Conservation (phyloP, 2,329 filamentous ascomycete genomes). For the Fusarium redolens region DNA sequence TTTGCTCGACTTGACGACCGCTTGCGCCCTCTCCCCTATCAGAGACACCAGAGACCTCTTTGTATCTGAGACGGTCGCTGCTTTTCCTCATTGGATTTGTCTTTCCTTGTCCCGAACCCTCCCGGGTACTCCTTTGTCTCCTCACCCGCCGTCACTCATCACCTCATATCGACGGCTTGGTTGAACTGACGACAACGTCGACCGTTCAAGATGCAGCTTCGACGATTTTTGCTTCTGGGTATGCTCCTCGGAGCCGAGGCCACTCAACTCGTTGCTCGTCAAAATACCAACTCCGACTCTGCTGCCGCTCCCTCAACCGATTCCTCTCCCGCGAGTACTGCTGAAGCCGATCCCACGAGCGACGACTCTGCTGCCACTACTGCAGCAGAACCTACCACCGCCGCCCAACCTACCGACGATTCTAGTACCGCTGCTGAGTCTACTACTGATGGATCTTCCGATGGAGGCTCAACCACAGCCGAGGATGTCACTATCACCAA, state of each 20-base stretch:
- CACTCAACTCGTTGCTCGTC: constrained; percentile 28
- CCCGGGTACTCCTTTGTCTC: constrained; percentile 25
- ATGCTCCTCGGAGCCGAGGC: constrained; percentile 42
- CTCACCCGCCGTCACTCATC: constrained; percentile 12
- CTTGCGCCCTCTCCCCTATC: constrained; percentile 18
- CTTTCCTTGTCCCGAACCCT: constrained; percentile 24
- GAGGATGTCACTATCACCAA: constrained; percentile 46
- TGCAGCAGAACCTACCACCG: constrained; percentile 17
- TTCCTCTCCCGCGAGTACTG: constrained; percentile 9
- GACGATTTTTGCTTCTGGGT: constrained; percentile 40
- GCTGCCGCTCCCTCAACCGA: background rate
- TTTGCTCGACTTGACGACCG: constrained; percentile 16
- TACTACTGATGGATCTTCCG: background rate
- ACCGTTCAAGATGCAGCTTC: constrained; percentile 41
- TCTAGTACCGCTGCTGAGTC: constrained; percentile 6
- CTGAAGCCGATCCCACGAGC: constrained; percentile 9
- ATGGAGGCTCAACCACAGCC: constrained; percentile 1
- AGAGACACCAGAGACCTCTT: constrained; percentile 15
- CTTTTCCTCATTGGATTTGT: constrained; percentile 35
- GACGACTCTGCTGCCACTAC: constrained; percentile 10
- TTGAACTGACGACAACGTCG: constrained; percentile 20
- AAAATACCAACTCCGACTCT: constrained; percentile 17
- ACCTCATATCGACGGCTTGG: constrained; percentile 17
- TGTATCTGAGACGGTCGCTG: constrained; percentile 35
- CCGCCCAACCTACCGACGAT: constrained; percentile 11